Base-by-base conservation (phyloP, 2,329 filamentous ascomycete genomes). In the Grosmannia serpens region DNA sequence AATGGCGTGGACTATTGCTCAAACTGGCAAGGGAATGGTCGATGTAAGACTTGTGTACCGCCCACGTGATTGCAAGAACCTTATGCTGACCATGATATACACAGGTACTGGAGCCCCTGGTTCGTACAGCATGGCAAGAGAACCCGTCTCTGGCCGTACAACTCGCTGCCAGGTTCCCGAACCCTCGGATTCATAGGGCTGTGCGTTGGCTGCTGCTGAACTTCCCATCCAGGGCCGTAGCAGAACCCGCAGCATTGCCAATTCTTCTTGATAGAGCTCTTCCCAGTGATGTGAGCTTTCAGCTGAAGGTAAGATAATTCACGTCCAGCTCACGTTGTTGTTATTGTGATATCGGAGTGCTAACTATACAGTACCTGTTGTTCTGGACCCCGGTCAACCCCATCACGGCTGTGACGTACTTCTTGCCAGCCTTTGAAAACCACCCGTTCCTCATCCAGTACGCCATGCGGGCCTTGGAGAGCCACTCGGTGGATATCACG, bases 361-460 rank as follows among this genome's bases (percentile, higher is more conserved):
- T 74, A 66, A 74, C 62, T 55, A 65, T 20, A 10, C 64, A 91
- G 84, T 96, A 95, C 70, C 77, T 99, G 20, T 77, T 99, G 1
- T 96, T 89, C 74, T 99, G 94, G 94, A 83, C 87, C 26, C 85
- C 94, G 0, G 86, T 96, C 35, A 96, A 96, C 67, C 94, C 94
- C 0, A 87, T 96, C 62, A 94, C 91, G 11, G 91, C 95, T 0
- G 86, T 95, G 8, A 96, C 91, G 0, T 91, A 95, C 72, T 97
- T 99, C 75, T 71, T 96, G 64, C 95, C 95, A 0, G 85, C 87
- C 1, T 99, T 95, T 70, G 85, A 86, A 47, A 92, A 96, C 66
- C 87, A 99, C 67, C 89, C 95, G 0, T 95, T 91, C 72, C 80
- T 99, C 57, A 83, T 97, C 46, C 95, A 99, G 70, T 99, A 97